A percentile compares a stretch with the other conserved stretches of the same genome.
Conservation (phyloP, 306 rosid species). For the Lagenaria siceraria region DNA sequence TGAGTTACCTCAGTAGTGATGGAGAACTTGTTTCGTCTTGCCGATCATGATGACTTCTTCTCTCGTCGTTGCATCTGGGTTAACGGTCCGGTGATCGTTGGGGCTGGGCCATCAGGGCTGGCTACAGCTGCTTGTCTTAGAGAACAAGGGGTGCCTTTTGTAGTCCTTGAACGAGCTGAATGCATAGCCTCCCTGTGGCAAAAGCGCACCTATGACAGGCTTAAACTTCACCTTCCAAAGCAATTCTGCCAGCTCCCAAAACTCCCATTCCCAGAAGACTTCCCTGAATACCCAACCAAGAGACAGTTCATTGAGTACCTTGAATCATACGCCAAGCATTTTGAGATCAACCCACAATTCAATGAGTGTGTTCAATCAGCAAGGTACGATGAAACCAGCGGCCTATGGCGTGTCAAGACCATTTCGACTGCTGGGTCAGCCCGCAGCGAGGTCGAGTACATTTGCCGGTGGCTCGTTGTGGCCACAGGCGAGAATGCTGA, state of each 20-base stretch:
- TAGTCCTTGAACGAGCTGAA: conserved; percentile 62
- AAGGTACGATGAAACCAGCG: conserved; percentile 59
- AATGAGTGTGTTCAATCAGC: conserved; percentile 66
- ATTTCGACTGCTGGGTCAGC: conserved; percentile 13
- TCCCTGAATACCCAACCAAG: conserved; percentile 81
- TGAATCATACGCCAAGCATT: conserved; percentile 49
- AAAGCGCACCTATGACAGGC: conserved; percentile 71
- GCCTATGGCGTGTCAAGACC: conserved; percentile 69
- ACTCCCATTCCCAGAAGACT: conserved; percentile 61
- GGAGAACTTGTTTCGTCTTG: conserved; percentile 53
- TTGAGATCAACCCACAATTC: conserved; percentile 69
- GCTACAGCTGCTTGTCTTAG: conserved; percentile 92
- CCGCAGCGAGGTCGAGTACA: conserved; percentile 53
- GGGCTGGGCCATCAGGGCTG: conserved; percentile 94
- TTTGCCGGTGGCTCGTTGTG: conserved; percentile 73
- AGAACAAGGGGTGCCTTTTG: conserved; percentile 78
- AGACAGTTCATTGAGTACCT: conserved; percentile 73
- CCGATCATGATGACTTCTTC: conserved; percentile 33
- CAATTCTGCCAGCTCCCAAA: conserved; percentile 89
- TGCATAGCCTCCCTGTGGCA: conserved; percentile 97
- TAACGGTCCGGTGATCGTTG: conserved; percentile 79
- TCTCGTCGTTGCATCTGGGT: conserved; percentile 63
- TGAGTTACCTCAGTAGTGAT: conserved; percentile 17
- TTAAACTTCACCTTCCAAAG: conserved; percentile 87
- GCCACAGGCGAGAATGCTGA: conserved; percentile 98